Evolutionary conservation across 192 early-diverging fungal species (phyloP).

Genomic region (Coemansia sp.): DNA sequence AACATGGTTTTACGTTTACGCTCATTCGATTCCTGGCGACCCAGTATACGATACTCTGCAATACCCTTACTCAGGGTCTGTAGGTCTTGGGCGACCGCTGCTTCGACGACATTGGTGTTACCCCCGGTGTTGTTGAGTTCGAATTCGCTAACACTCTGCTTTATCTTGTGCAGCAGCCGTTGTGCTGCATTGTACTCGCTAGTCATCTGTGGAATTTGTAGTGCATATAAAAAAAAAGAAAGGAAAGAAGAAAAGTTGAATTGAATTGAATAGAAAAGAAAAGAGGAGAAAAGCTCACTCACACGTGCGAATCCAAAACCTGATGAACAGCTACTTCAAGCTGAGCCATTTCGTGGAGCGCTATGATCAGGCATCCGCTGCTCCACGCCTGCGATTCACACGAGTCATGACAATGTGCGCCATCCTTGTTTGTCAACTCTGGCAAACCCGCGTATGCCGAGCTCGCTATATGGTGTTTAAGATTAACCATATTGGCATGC

Average conservation of each 20-base stretch:
- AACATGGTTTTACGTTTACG: conserved; percentile 53
- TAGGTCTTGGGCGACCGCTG: conserved; percentile 39
- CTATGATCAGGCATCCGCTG: conserved; percentile 49
- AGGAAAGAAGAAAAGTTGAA: background rate
- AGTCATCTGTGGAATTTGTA: conserved; percentile 19
- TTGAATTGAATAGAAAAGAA: background rate
- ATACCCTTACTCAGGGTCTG: conserved; percentile 48
- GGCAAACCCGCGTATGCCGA: conserved; percentile 88
- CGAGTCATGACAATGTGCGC: conserved; percentile 76
- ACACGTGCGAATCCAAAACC: conserved; percentile 15
- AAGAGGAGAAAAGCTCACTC: background rate
- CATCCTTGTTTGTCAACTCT: conserved; percentile 94
- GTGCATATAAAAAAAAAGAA: conserved; percentile 2
- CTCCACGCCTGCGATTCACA: conserved; percentile 95
- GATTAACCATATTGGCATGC: conserved; percentile 73
- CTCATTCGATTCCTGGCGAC: conserved; percentile 48
- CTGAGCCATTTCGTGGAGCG: conserved; percentile 39
- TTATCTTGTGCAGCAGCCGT: conserved; percentile 53
- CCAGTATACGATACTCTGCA: conserved; percentile 47
- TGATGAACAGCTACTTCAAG: conserved; percentile 39
- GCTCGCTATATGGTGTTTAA: conserved; percentile 59
- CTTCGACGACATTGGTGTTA: conserved; percentile 25
- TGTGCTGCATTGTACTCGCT: conserved; percentile 58
- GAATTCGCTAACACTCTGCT: conserved; percentile 52
- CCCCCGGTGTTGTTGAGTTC: conserved; percentile 24